Base-by-base conservation (phyloP, 352 stramenopile genomes). In the Phytophthora megakarya region DNA sequence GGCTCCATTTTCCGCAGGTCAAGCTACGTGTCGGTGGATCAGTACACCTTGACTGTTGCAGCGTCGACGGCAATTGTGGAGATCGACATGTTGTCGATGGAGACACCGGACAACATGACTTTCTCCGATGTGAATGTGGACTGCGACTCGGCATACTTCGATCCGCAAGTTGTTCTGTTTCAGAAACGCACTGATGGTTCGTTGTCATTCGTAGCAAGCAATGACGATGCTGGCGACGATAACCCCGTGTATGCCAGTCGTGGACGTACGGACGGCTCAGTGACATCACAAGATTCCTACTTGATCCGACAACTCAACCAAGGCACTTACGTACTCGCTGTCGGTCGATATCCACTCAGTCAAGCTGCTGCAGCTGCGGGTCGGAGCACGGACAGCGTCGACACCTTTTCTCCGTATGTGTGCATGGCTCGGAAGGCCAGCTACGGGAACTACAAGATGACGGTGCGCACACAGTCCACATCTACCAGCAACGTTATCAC, bases 401-500 rank as follows among this genome's bases (percentile, higher is more conserved):
- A 73, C 53, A 61, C 67, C 19, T 88, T 75, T 58, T 80, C 76
- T n/a, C 82, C 82, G 15, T 91, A 91, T 48, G 51, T 78, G 22
- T 89, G 80, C 45, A 82, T 87, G 37, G 68, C 70, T 42, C 64
- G 73, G 13, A 71, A 75, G 35, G 82, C 78, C 15, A 86, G 70
- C 51, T 89, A 91, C 43, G 82, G 82, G 5, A 89, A 88, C 57
- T 89, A 91, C 70, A 74, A 78, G 54, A 75, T 89, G 65, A 89
- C 80, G 0, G 35, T 91, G 7, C 76, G 78, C 9, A 77, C 69
- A 6, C 72, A 87, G 52, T 89, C 78, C 13, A 51, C 57, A n/a
- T 56, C 62, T 3, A 72, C 57, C 9, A 26, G 40, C 6, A 61
- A 28, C 3, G 22, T 68, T 21, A 18, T 91, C 39, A 79, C 59